Evolutionary conservation across 2,329 filamentous ascomycete species (phyloP), one percentile per base, ranked within the genome.

Genomic region (Hypoxylon sp.): DNA sequence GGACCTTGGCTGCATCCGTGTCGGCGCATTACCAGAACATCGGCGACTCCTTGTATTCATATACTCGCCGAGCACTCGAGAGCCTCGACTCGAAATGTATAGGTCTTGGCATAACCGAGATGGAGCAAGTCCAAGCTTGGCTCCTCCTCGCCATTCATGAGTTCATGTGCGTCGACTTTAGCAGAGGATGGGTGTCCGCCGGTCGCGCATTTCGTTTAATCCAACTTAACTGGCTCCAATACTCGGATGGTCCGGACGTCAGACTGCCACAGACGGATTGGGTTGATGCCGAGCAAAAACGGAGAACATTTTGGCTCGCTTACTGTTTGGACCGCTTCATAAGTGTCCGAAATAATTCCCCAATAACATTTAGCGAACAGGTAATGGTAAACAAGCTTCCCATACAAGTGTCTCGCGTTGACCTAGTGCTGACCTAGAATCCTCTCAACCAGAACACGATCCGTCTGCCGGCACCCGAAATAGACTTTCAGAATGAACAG

Each of bases 91-190:
- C 63, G n/a, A 67, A 56, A 28, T 50, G 50, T 19, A 39, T 56
- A 28, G 53, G 64, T 8, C 28, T 64, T 19, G 28, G 47, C 3
- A 64, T 64, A 55, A 56, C 57, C 3, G 66, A 70, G 24, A 49
- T 69, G 41, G 64, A 69, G 26, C 68, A 69, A 30, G 56, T 68
- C 7, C 68, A 70, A 19, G 69, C 70, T 7, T 70, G 68, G 69
- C 66, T 71, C n/a, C 66, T 71, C 44, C 56, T 71, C 15, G 67
- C 69, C 3, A 62, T 62, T 13, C 68, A 71, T n/a, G 70, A 72
- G 24, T 70, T 71, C 26, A 68, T 70, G 54, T 68, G 61, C 24
- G 57, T 70, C 44, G 65, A 71, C 49, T 71, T 70, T 20, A 62
- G 66, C 19, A 62, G 62, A 22, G 68, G 62, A 8, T 72, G 69